Evolutionary conservation across 768 basidiomycete genomes (phyloP).

Genomic region (Candolleomyces efflorescens): DNA sequence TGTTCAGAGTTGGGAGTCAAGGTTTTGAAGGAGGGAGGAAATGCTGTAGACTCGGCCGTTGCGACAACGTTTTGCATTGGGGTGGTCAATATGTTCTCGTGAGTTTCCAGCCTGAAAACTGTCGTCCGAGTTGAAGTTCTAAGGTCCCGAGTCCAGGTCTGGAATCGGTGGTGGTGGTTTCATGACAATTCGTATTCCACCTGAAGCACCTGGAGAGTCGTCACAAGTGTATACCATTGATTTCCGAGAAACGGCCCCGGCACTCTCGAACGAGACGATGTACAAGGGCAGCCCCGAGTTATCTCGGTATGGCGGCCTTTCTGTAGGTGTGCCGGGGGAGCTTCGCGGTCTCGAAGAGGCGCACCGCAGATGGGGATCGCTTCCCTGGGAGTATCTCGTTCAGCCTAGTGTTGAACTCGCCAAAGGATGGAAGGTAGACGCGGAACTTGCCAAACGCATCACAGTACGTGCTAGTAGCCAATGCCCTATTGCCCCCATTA

Average conservation of each 20-base stretch:
- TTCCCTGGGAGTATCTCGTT: slow-evolving; percentile 78
- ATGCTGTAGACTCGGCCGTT: slow-evolving; percentile 86
- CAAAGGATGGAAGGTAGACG: slow-evolving; percentile 72
- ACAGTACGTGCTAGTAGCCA: slow-evolving; percentile 14
- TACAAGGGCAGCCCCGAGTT: slow-evolving; percentile 50
- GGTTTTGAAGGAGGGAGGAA: slow-evolving; percentile 77
- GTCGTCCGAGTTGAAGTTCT: background rate
- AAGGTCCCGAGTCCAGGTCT: slow-evolving; percentile 42
- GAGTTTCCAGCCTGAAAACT: slow-evolving; percentile 23
- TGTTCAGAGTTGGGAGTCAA: slow-evolving; percentile 86
- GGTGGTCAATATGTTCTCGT: slow-evolving; percentile 91
- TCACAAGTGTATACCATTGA: slow-evolving; percentile 75
- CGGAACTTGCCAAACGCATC: slow-evolving; percentile 71
- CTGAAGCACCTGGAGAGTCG: slow-evolving; percentile 29
- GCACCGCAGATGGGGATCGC: slow-evolving; percentile 73
- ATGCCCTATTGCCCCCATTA: background rate
- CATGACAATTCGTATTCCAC: slow-evolving; percentile 77
- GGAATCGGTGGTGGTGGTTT: slow-evolving; percentile 89
- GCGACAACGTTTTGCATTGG: slow-evolving; percentile 75
- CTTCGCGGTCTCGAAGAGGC: slow-evolving; percentile 83
- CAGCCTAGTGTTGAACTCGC: slow-evolving; percentile 74
- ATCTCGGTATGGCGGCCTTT: slow-evolving; percentile 70
- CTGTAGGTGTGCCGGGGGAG: slow-evolving; percentile 92
- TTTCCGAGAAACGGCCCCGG: slow-evolving; percentile 86
- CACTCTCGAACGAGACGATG: slow-evolving; percentile 71